Evolutionary conservation across 2,329 filamentous ascomycete species (phyloP).

Genomic region (Byssochlamys sp.): DNA sequence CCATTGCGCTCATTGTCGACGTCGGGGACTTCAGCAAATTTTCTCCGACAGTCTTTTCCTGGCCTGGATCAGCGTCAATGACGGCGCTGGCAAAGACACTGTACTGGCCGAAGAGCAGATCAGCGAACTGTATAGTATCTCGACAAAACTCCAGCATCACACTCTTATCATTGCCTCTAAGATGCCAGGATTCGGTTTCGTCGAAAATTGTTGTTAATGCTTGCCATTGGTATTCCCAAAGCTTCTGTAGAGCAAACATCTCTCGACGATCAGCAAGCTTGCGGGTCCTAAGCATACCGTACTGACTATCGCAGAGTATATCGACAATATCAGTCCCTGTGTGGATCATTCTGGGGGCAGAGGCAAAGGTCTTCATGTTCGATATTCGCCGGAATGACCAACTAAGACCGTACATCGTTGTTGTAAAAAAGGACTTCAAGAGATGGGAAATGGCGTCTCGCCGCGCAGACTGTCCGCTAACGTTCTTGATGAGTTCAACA

Average conservation of each 20-base stretch:
- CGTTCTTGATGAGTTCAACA: constrained; percentile 70
- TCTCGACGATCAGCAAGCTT: constrained; percentile 51
- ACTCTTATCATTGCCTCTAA: constrained; percentile 56
- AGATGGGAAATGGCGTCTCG: constrained; percentile 53
- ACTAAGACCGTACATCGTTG: constrained; percentile 48
- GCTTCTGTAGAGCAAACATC: constrained; percentile 56
- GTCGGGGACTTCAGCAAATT: constrained; percentile 57
- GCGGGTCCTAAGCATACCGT: constrained; percentile 51
- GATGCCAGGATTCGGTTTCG: constrained; percentile 75
- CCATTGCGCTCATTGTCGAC: constrained; percentile 57
- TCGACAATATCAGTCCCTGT: constrained; percentile 54
- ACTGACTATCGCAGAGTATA: constrained; percentile 54
- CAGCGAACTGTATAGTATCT: constrained; percentile 88
- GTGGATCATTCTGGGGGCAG: constrained; percentile 52
- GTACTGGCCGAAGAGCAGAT: constrained; percentile 74
- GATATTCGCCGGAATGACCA: constrained; percentile 48
- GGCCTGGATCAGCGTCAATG: constrained; percentile 34
- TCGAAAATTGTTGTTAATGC: constrained; percentile 71
- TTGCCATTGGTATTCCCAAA: constrained; percentile 81
- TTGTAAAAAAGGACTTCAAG: constrained; percentile 47
- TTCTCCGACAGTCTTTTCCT: constrained; percentile 34
- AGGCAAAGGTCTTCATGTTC: constrained; percentile 49
- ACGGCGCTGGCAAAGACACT: constrained; percentile 69
- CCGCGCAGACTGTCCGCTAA: constrained; percentile 59
- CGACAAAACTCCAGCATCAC: constrained; percentile 88